Evolutionary conservation across 1,284 basidiomycete species (phyloP).

Genomic region (Neotropicomus parvogracilis): DNA sequence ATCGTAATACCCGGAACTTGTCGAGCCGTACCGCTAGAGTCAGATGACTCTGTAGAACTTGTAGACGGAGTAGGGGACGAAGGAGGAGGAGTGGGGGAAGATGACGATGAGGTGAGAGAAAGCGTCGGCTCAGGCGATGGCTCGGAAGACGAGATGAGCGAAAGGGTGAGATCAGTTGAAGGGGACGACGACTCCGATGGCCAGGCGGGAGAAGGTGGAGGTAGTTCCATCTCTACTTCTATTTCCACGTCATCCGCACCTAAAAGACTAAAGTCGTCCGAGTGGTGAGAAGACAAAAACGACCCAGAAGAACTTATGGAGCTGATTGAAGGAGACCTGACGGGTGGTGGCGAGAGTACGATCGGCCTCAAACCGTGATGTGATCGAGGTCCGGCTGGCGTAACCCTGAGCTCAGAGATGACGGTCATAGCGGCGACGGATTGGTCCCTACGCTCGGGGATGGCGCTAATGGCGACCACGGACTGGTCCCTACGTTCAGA

Average conservation of each 20-base stretch:
- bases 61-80: conserved; percentile 35
- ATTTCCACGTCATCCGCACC: conserved; percentile 33
- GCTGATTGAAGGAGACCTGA: conserved; percentile 45
- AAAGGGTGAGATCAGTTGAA: conserved; percentile 32
- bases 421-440: conserved; percentile 38
- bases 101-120: conserved; percentile 32
- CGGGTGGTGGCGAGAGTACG: conserved; percentile 40
- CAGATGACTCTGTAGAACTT: conserved; percentile 34
- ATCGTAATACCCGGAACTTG: conserved; percentile 35
- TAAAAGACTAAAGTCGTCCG: conserved; percentile 57
- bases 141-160: conserved; percentile 33
- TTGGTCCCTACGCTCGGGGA: conserved; percentile 34
- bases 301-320: conserved; percentile 52
- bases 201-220: conserved; percentile 29
- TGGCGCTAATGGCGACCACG: conserved; percentile 34
- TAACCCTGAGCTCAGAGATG: conserved; percentile 22
- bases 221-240: conserved; percentile 26
- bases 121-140: conserved; percentile 33
- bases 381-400: conserved; percentile 29
- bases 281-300: conserved; percentile 72
- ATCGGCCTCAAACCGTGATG: conserved; percentile 21
- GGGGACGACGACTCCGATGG: conserved; percentile 33
- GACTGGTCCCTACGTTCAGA: conserved; percentile 40
- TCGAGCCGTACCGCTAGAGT: conserved; percentile 44
- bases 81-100: conserved; percentile 33